Percentiles rank a stretch among this genome's conserved stretches.
These are phyloP conservation scores for Russula sp. DNA, from an alignment of 768 basidiomycete species.

Conservation along the genomic window DNA sequence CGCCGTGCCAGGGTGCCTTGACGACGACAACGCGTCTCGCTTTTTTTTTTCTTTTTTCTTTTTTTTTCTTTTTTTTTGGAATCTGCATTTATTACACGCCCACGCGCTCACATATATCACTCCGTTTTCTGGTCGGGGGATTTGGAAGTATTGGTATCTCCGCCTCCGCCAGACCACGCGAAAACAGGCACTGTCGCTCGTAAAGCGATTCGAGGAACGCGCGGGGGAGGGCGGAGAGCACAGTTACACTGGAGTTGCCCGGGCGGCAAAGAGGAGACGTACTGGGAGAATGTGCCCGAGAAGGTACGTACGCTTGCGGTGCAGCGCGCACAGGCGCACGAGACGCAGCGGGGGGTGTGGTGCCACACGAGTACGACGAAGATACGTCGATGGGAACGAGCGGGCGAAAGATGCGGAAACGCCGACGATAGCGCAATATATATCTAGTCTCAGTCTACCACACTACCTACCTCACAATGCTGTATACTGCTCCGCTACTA, in stretches of 20 bases:
- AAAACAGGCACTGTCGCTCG: slow-evolving; percentile 39
- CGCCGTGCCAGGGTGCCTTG: no score
- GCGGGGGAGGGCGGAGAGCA: slow-evolving; percentile 24
- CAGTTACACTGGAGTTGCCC: slow-evolving; percentile 50
- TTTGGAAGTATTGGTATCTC: no score
- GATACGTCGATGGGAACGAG: background rate
- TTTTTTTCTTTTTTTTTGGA: no score
- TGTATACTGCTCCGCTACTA: background rate
- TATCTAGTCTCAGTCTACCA: background rate
- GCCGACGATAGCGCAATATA: background rate
- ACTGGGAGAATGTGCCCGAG: slow-evolving; percentile 77
- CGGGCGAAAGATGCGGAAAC: background rate
- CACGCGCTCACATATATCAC: no score
- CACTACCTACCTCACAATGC: no score
- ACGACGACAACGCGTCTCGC: no score
- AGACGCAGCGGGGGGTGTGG: no score
- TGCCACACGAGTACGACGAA: background rate
- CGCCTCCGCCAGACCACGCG: slow-evolving; percentile 64
- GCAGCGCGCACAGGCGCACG: slow-evolving; percentile 33
- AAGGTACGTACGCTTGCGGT: slow-evolving; percentile 62
- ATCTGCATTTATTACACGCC: no score
- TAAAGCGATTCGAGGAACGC: slow-evolving; percentile 37
- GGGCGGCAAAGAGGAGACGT: slow-evolving; percentile 60
- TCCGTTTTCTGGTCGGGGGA: no score
- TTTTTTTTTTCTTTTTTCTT: no score